Evolutionary conservation across 2,329 filamentous ascomycete species (phyloP), one percentile per base, ranked within the genome.

Genomic region (Fusarium keratoplasticum): DNA sequence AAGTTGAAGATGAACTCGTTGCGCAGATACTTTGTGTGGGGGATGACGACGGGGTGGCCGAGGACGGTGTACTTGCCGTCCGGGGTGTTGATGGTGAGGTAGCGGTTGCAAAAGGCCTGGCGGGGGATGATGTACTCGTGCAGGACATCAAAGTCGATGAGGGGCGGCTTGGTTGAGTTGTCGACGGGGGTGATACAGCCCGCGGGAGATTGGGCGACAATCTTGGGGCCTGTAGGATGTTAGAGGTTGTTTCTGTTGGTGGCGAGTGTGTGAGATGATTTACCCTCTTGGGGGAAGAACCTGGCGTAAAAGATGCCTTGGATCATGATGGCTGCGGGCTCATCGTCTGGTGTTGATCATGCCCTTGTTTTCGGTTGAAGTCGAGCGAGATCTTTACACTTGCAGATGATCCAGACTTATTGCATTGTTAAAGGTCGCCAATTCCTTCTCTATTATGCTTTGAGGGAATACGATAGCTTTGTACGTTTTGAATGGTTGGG

Each of bases 1-100:
- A 98, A 98, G 83, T 98, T 98, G 89, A 98, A 99, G 80, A 98
- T 98, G 86, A 98, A 98, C 83, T 97, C 94, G 83, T 98, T 98
- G 67, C 96, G 92, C 79, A 93, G 91, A 80, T 98, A 98, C 76
- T 93, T 92, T 64, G 91, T 89, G 73, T 95, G 90, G 61, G 93
- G 91, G 80, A 98, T 94, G 80, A 95, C 96, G 62, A 98, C 93
- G 0, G 96, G 96, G 78, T 95, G 95, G 18, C 95, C 95, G 36
- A 99, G 88, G 64, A 99, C 91, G 67, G 92, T 91, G 82, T 95
- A 93, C 74, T 90, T 90, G 76, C 87, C 87, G 64, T 90, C 89
- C 0, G 90, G 89, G 54, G 94, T 93, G 82, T 92, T 92, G 65
- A 97, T 92, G 31, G 93, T 93, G 71, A 98, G 89, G 70, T 95